phyloP scores from a whole-genome alignment of 768 basidiomycete species.

The Royoungia palumana region DNA sequence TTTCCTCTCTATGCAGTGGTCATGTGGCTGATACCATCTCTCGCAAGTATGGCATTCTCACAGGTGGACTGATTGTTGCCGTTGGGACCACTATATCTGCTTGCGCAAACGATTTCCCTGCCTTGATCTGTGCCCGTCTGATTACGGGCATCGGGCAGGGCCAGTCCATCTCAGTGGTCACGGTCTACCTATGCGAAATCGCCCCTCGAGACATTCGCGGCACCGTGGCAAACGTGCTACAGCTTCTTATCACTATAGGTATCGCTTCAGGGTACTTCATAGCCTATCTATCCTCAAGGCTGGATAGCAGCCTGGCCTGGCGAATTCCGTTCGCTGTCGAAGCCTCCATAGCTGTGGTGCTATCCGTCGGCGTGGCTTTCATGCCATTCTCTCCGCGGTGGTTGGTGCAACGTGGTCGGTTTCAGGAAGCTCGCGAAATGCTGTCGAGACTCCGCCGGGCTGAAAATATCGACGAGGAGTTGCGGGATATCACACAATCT shows the following conservation, averaged over 20 bases:
- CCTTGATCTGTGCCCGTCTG: constrained; percentile 43
- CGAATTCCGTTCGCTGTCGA: constrained; percentile 27
- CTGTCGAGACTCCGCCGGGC: constrained; percentile 18
- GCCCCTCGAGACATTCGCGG: constrained; percentile 42
- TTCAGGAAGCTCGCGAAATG: constrained; percentile 32
- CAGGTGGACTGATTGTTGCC: constrained; percentile 42
- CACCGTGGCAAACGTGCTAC: constrained; percentile 38
- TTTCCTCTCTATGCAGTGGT: constrained; percentile 40
- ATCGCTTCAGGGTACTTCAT: constrained; percentile 36
- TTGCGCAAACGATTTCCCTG: constrained; percentile 32
- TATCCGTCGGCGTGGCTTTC: constrained; percentile 24
- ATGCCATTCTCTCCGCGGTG: constrained; percentile 22
- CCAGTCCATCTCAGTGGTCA: constrained; percentile 41
- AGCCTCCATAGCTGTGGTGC: constrained; percentile 14
- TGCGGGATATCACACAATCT: constrained; percentile 16
- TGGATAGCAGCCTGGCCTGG: constrained; percentile 26
- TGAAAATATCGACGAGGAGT: constrained; percentile 19
- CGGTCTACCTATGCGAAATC: constrained; percentile 40
- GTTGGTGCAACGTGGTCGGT: constrained; percentile 32
- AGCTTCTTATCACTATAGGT: constrained; percentile 43
- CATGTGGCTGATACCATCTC: constrained; percentile 45
- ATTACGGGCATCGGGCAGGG: constrained; percentile 48
- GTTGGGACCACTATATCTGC: constrained; percentile 40
- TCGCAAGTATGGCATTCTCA: constrained; percentile 42
- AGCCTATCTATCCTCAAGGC: constrained; percentile 23